These are phyloP conservation scores for Dendrostoma leiphaemia DNA, from an alignment of 2,329 filamentous ascomycete species.

Conservation along the genomic window DNA sequence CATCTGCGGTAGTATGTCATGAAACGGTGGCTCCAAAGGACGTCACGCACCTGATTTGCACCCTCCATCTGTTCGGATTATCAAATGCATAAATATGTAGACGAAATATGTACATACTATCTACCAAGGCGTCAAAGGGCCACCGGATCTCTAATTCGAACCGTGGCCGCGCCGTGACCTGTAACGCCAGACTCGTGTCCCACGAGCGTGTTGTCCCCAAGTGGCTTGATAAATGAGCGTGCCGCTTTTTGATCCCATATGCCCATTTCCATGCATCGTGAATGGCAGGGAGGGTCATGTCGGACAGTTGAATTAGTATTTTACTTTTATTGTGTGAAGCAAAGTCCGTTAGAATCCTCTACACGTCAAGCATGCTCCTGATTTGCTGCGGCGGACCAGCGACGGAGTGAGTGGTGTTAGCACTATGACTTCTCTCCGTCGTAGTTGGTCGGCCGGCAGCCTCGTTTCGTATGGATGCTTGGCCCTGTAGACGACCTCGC, in stretches of 20 bases:
- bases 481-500: conserved; percentile 25
- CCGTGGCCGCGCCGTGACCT: neutral
- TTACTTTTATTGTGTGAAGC: neutral
- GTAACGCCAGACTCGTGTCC: neutral
- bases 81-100: neutral
- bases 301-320: neutral
- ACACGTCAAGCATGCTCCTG: conserved; percentile 58
- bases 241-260: neutral
- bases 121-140: neutral
- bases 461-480: conserved; percentile 3
- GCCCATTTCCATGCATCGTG: neutral
- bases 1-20: neutral
- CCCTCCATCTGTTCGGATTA: neutral
- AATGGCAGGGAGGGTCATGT: neutral
- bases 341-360: neutral
- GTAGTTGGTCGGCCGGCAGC: conserved; percentile 26
- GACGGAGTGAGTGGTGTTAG: conserved; percentile 45
- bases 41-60: neutral
- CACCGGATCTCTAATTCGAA: neutral
- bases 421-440: conserved; percentile 42
- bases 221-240: neutral
- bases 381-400: conserved; percentile 51
- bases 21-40: neutral
- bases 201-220: neutral
- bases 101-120: neutral